phyloP scores from a whole-genome alignment of 768 basidiomycete genomes.

The Goffeauzyma gilvescens region DNA sequence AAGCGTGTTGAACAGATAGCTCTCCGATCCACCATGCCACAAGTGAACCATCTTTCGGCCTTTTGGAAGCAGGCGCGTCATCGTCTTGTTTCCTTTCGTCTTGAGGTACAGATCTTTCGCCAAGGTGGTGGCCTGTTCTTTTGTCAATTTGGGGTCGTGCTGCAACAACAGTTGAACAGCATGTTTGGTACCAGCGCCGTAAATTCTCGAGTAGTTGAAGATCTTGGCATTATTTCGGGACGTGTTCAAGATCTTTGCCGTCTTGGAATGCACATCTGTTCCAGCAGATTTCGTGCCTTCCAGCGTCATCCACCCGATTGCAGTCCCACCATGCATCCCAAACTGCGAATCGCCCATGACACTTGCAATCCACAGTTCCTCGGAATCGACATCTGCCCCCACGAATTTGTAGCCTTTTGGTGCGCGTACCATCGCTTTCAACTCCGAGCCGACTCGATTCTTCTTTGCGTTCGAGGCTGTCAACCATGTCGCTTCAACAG shows the following conservation, averaged over 20 bases:
- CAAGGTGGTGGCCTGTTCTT: slow-evolving; percentile 55
- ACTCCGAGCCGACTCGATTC: slow-evolving; percentile 92
- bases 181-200: slow-evolving; percentile 93
- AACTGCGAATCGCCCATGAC: slow-evolving; percentile 98
- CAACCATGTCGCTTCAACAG: slow-evolving; percentile 95
- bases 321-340: slow-evolving; percentile 85
- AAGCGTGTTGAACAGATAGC: slow-evolving; percentile 90
- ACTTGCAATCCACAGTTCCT: slow-evolving; percentile 96
- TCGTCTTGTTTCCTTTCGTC: slow-evolving; percentile 54
- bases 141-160: slow-evolving; percentile 57
- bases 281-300: slow-evolving; percentile 89
- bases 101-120: slow-evolving; percentile 73
- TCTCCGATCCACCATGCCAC: slow-evolving; percentile 94
- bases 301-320: slow-evolving; percentile 97
- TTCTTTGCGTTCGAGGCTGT: slow-evolving; percentile 96
- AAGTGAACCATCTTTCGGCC: slow-evolving; percentile 33
- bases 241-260: slow-evolving; percentile 76
- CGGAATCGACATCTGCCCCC: slow-evolving; percentile 95
- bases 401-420: slow-evolving; percentile 85
- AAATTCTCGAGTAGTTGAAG: slow-evolving; percentile 97
- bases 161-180: slow-evolving; percentile 73
- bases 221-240: slow-evolving; percentile 84
- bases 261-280: slow-evolving; percentile 92
- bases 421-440: slow-evolving; percentile 92
- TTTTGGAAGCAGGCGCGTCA: not conserved